phyloP scores from a whole-genome alignment of 2,329 filamentous ascomycete species.

The Venturia asperata region DNA sequence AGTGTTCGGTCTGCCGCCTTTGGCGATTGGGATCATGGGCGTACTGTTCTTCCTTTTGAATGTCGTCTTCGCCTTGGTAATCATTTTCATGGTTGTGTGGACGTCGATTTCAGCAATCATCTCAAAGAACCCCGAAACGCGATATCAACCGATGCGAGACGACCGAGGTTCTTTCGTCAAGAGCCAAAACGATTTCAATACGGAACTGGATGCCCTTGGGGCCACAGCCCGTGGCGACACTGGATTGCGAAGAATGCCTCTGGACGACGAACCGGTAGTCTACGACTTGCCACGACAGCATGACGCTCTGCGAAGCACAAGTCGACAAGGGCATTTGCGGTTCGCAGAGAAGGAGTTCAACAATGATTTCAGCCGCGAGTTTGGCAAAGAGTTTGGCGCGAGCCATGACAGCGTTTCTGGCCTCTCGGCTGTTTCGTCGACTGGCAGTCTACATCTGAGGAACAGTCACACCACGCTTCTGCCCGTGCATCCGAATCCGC shows the following conservation, averaged over 20 bases:
- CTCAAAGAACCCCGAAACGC: conserved; percentile 88
- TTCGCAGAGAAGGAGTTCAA: background rate
- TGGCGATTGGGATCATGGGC: conserved; percentile 20
- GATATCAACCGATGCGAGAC: conserved; percentile 94
- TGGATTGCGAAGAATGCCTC: background rate
- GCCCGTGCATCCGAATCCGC: background rate
- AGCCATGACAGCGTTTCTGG: conserved; percentile 7
- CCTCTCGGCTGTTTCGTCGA: conserved; percentile 3
- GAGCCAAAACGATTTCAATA: conserved; percentile 63
- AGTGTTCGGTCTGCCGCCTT: conserved; percentile 67
- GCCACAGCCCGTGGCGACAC: conserved; percentile 20
- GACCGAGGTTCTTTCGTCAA: conserved; percentile 97
- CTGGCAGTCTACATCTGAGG: conserved; percentile 4
- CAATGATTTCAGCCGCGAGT: background rate
- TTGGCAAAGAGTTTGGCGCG: background rate
- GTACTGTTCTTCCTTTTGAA: conserved; percentile 21
- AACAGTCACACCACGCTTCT: background rate
- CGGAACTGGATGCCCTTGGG: conserved; percentile 62
- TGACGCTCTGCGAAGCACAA: background rate
- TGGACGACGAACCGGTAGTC: background rate
- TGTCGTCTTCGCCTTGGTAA: conserved; percentile 19
- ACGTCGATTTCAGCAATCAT: conserved; percentile 70
- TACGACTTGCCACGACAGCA: background rate
- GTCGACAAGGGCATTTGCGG: background rate
- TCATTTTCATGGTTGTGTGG: conserved; percentile 64